Conservation (phyloP, 2,329 filamentous ascomycete species). For the Botryotinia narcissicola region DNA sequence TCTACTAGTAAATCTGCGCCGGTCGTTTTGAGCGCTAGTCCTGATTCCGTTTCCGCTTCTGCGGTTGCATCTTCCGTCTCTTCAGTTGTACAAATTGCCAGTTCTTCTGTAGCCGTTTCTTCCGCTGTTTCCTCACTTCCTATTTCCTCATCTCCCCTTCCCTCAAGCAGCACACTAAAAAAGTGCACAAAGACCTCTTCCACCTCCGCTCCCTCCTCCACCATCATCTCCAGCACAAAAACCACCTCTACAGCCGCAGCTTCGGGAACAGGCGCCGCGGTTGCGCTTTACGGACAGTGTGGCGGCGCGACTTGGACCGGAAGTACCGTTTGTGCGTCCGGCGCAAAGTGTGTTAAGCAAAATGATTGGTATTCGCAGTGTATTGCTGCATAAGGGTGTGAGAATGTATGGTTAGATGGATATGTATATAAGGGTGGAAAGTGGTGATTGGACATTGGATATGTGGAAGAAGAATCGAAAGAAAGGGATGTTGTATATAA, state of each 20-base stretch:
- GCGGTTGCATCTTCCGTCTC: neutral
- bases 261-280: neutral
- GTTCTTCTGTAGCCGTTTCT: neutral
- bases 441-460: neutral
- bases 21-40: neutral
- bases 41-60: neutral
- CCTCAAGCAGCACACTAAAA: neutral
- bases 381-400: neutral
- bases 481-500: neutral
- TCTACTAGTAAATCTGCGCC: neutral
- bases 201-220: neutral
- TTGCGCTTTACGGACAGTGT: constrained; percentile 18
- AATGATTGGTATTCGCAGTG: constrained; percentile 20
- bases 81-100: neutral
- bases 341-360: neutral
- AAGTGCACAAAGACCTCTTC: neutral
- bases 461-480: neutral
- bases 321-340: neutral
- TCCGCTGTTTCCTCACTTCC: neutral
- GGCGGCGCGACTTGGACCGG: constrained; percentile 1
- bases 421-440: neutral
- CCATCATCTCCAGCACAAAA: neutral
- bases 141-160: neutral
- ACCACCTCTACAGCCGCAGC: neutral
- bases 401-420: neutral